Base-by-base conservation (phyloP, 208 protist species). In the Crithidia sp. region DNA sequence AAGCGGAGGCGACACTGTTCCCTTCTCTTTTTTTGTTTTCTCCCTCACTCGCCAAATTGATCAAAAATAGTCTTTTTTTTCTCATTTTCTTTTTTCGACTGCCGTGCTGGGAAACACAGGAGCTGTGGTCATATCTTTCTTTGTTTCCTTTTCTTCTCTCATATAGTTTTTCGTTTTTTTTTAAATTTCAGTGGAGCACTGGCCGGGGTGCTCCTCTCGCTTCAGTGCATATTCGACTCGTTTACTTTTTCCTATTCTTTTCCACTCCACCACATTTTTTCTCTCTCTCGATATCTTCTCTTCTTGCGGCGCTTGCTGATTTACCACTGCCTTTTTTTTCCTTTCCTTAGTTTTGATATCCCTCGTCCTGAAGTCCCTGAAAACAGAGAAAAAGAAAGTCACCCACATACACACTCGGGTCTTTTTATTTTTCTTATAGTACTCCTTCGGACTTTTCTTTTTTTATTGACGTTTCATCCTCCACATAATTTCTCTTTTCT, bases 21-120 rank as follows among this genome's bases (percentile, higher is more conserved):
- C 4, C 53, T 52, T 14, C n/a, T 63, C 56, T 45, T 50, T 28
- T 63, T 63, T 44, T 61, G 13, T 40, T 54, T 63, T 50, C 36
- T 37, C 44, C 6, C 56, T 43, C 28, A 13, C 53, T 40, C n/a
- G 19, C 4, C 55, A 41, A 41, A 36, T 40, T 40, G 41, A 2
- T 7, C 40, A 9, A 14, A 36, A 36, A 28, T 14, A 47, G 6
- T 59, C 28, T 41, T 59, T 59, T 28, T 7, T 63, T 43, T 16
- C 60, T 13, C 43, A 49, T 5, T 40, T 53, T 37, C 28, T 65
- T 49, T 53, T 56, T 56, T 56, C 16, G 7, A 28, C 10, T 14
- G 10, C n/a, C 6, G 16, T 28, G 28, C 28, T 28, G 28, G 28
- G 28, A 28, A 28, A 28, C 28, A 28, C 28, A 28, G 28, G 28